These are phyloP conservation scores for Geotrichum europaeum DNA, from an alignment of 1,139 yeast genomes.

Conservation along the genomic window DNA sequence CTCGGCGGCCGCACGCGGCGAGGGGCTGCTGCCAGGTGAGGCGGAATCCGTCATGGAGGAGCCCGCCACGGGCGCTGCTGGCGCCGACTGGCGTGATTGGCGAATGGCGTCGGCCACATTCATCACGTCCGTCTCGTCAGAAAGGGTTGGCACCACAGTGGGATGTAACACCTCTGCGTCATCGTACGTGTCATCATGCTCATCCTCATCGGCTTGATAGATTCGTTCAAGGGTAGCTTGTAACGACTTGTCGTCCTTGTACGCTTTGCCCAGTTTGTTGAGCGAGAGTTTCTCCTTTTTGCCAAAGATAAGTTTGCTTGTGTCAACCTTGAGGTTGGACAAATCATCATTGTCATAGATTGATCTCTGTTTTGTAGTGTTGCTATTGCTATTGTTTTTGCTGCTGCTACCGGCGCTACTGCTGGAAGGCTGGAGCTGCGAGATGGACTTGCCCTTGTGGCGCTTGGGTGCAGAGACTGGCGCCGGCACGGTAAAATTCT, in stretches of 20 bases:
- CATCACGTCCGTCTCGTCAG: conserved; percentile 13
- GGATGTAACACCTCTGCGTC: conserved; percentile 50
- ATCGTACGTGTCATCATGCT: conserved; percentile 78
- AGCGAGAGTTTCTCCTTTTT: conserved; percentile 27
- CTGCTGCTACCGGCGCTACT: conserved; percentile 11
- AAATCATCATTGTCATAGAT: conserved; percentile 36
- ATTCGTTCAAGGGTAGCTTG: conserved; percentile 58
- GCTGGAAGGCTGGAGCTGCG: conserved; percentile 5
- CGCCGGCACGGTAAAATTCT: conserved; percentile 20
- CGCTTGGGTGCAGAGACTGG: conserved; percentile 11
- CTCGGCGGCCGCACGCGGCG: conserved; percentile 24
- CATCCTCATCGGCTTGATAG: conserved; percentile 69
- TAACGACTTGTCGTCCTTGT: conserved; percentile 41
- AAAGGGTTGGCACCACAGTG: conserved; percentile 35
- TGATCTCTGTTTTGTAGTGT: conserved; percentile 14
- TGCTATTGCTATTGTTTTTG: neutral
- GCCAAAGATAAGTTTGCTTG: conserved; percentile 26
- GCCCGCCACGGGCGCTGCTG: conserved; percentile 26
- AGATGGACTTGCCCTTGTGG: conserved; percentile 21
- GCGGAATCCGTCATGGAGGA: conserved; percentile 19
- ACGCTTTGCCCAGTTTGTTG: conserved; percentile 11
- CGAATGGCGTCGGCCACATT: conserved; percentile 16
- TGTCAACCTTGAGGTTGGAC: conserved; percentile 28
- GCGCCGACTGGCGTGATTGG: conserved; percentile 16
- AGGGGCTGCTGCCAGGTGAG: conserved; percentile 10